Conservation (phyloP, 805 yeast species). For the Ogataea pilisensis region DNA sequence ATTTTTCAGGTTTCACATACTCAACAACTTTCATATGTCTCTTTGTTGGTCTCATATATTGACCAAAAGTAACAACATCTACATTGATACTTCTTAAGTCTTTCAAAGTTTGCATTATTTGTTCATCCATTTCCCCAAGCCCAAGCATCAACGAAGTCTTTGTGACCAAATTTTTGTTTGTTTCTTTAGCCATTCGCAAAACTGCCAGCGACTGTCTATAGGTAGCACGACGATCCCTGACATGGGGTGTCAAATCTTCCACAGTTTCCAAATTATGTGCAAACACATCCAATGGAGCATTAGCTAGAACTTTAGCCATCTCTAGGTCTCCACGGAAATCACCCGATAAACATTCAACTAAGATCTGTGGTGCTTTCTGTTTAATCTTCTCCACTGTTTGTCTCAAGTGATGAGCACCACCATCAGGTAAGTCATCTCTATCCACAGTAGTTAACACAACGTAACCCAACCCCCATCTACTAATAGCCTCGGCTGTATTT, state of each 20-base stretch:
- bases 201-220: conserved; percentile 84
- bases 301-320: conserved; percentile 75
- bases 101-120: conserved; percentile 65
- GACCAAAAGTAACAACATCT: conserved; percentile 98
- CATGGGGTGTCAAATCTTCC: conserved; percentile 88
- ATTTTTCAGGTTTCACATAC: conserved; percentile 89
- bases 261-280: conserved; percentile 98
- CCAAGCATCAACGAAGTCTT: conserved; percentile 97
- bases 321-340: conserved; percentile 90
- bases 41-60: conserved; percentile 98
- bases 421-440: conserved; percentile 89
- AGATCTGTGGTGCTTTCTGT: conserved; percentile 80
- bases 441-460: conserved; percentile 97
- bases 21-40: conserved; percentile 98
- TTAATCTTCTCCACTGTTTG: conserved; percentile 84
- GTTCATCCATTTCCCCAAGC: conserved; percentile 93
- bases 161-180: conserved; percentile 73
- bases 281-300: conserved; percentile 87
- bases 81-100: conserved; percentile 75
- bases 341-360: conserved; percentile 92
- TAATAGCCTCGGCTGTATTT: conserved; percentile 94
- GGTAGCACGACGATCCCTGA: conserved; percentile 95
- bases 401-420: conserved; percentile 89
- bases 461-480: conserved; percentile 97
- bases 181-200: conserved; percentile 72